These are phyloP conservation scores for Lentinus brumalis DNA, from an alignment of 768 basidiomycete species.

Conservation along the genomic window DNA sequence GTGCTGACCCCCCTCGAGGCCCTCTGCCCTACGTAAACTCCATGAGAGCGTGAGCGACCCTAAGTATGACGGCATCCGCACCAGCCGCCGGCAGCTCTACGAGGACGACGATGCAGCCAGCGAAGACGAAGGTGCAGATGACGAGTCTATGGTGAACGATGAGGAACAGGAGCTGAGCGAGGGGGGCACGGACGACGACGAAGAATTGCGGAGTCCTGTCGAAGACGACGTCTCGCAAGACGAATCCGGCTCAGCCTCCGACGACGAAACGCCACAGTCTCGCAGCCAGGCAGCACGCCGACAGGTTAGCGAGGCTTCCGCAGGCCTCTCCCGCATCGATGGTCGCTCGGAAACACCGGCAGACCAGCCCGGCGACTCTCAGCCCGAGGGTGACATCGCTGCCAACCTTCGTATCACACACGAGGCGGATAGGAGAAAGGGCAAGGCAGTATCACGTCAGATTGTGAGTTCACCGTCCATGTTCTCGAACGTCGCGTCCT, in stretches of 20 bases:
- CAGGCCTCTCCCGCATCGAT: conserved; percentile 7
- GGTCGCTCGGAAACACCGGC: background rate
- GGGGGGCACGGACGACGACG: conserved; percentile 20
- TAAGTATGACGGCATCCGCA: conserved; percentile 76
- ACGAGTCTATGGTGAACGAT: conserved; percentile 24
- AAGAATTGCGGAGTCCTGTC: conserved; percentile 11
- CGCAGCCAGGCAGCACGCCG: background rate
- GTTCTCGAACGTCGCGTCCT: conserved; percentile 2
- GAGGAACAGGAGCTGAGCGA: conserved; percentile 8
- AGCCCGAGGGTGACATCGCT: conserved; percentile 46
- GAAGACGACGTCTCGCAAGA: conserved; percentile 27
- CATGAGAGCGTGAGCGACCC: conserved; percentile 69
- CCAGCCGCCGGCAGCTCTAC: conserved; percentile 58
- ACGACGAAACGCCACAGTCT: background rate
- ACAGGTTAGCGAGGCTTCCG: conserved; percentile 9
- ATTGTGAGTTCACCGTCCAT: conserved; percentile 48
- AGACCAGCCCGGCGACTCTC: conserved; percentile 8
- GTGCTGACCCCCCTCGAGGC: conserved; percentile 41
- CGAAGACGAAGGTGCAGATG: conserved; percentile 26
- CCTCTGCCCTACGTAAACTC: conserved; percentile 66
- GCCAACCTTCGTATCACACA: conserved; percentile 57
- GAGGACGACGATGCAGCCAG: conserved; percentile 33
- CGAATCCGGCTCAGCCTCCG: conserved; percentile 15
- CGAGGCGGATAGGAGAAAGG: conserved; percentile 77
- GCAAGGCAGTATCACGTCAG: conserved; percentile 80